Evolutionary conservation across 306 rosid species (phyloP).

Genomic region (Rosa chinensis): DNA sequence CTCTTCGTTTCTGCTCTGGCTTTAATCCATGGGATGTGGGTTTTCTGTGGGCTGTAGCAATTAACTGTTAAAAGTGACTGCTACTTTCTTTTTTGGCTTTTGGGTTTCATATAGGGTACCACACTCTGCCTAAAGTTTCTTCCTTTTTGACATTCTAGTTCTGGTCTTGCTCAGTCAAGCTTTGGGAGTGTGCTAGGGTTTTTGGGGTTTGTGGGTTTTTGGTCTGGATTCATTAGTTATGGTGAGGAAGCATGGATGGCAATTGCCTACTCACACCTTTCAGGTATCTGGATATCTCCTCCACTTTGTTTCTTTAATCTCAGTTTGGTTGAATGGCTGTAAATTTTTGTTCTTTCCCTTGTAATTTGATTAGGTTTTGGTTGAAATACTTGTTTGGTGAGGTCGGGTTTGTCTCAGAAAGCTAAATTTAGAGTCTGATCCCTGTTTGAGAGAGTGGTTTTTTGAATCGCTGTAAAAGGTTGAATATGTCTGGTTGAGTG

Average conservation of each 20-base stretch:
- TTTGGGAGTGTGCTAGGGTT: conserved; percentile 21
- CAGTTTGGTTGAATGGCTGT: neutral
- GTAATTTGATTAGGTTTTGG: conserved; percentile 41
- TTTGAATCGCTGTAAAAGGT: conserved; percentile 22
- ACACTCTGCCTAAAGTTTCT: neutral
- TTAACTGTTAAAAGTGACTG: conserved; percentile 18
- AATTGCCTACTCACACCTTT: conserved; percentile 93
- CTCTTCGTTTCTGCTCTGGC: neutral
- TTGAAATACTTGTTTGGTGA: conserved; percentile 16
- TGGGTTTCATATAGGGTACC: conserved; percentile 15
- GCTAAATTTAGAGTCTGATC: conserved; percentile 14
- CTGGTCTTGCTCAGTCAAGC: conserved; percentile 17
- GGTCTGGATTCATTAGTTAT: conserved; percentile 40
- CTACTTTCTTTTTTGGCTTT: conserved; percentile 27
- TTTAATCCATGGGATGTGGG: conserved; percentile 1
- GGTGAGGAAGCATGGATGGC: conserved; percentile 99
- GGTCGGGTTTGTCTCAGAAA: conserved; percentile 1
- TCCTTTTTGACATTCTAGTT: neutral
- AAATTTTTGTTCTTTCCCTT: neutral
- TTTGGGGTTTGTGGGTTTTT: conserved; percentile 10
- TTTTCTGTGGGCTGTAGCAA: neutral
- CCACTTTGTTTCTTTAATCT: neutral
- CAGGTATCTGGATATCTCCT: conserved; percentile 46
- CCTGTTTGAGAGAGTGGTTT: neutral
- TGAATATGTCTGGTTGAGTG: neutral